A percentile compares a stretch with the other conserved stretches of the same genome.
phyloP scores from a whole-genome alignment of 177 flowering plant genomes.

The Tripterygium wilfordii region DNA sequence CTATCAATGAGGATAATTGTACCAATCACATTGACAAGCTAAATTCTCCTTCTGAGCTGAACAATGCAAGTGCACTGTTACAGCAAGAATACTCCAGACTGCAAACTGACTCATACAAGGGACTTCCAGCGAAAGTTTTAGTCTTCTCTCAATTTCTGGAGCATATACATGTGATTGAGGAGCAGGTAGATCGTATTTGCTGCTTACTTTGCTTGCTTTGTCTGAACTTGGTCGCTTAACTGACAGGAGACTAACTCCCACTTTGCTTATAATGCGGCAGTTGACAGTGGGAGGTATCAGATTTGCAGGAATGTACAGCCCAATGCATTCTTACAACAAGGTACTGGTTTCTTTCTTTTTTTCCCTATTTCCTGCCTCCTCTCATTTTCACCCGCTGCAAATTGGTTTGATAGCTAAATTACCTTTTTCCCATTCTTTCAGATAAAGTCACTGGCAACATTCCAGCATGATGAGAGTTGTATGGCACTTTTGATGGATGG shows the following conservation, averaged over 20 bases:
- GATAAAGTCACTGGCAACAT: constrained; percentile 67
- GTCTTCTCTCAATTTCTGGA: constrained; percentile 97
- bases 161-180: constrained; percentile 92
- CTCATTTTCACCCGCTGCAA: not conserved
- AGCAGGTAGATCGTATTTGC: constrained; percentile 55
- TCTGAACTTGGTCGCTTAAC: too few species aligned
- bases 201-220: not conserved
- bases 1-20: constrained; percentile 15
- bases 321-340: constrained; percentile 87
- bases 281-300: constrained; percentile 66
- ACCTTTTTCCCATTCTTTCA: constrained; percentile 11
- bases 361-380: not conserved
- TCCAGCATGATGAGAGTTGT: constrained; percentile 33
- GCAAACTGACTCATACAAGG: constrained; percentile 14
- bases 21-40: constrained; percentile 5
- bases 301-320: constrained; percentile 88
- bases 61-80: constrained; percentile 8
- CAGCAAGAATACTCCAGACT: constrained; percentile 12
- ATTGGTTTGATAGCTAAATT: not conserved
- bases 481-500: constrained; percentile 67
- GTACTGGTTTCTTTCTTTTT: constrained; percentile 19
- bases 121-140: constrained; percentile 60
- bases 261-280: constrained; percentile 25
- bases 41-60: constrained; percentile 14
- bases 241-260: not conserved